Conservation (phyloP, 2,329 filamentous ascomycete species). For the Fusarium clavum region DNA sequence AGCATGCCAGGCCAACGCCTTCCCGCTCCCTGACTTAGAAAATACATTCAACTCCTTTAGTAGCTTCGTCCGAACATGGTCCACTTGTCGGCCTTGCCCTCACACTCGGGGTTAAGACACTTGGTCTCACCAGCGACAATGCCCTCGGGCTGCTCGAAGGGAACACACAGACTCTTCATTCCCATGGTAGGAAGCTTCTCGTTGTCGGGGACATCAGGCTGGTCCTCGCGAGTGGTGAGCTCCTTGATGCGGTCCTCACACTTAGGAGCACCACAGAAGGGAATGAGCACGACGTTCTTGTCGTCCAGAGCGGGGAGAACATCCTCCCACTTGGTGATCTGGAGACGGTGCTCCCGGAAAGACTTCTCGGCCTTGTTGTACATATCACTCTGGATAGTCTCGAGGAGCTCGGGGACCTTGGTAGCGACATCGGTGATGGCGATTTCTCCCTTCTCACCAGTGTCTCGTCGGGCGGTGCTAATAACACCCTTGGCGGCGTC, state of each 20-base stretch:
- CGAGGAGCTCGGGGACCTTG: slow-evolving; percentile 82
- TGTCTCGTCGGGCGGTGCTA: slow-evolving; percentile 87
- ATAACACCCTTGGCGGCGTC: slow-evolving; percentile 89
- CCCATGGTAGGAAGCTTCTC: slow-evolving; percentile 69
- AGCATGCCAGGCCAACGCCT: slow-evolving; percentile 47
- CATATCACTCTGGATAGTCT: slow-evolving; percentile 90
- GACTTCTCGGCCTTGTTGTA: slow-evolving; percentile 78
- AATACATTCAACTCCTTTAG: slow-evolving; percentile 51
- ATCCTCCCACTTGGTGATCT: slow-evolving; percentile 88
- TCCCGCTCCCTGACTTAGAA: slow-evolving; percentile 41
- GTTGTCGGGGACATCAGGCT: slow-evolving; percentile 63
- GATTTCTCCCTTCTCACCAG: slow-evolving; percentile 83
- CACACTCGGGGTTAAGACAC: slow-evolving; percentile 91
- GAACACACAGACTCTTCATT: slow-evolving; percentile 78
- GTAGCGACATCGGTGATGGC: slow-evolving; percentile 78
- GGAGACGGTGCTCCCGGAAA: slow-evolving; percentile 83
- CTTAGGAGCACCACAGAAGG: slow-evolving; percentile 82
- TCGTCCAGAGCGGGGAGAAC: slow-evolving; percentile 90
- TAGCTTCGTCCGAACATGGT: slow-evolving; percentile 90
- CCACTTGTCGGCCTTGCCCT: slow-evolving; percentile 81
- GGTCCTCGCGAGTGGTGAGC: slow-evolving; percentile 79
- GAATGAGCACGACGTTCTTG: slow-evolving; percentile 94
- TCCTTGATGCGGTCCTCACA: slow-evolving; percentile 98
- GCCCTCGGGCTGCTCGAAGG: slow-evolving; percentile 85
- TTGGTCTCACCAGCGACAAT: slow-evolving; percentile 85